phyloP scores from a whole-genome alignment of 2,329 filamentous ascomycete genomes.

The Paraconiothyrium brasiliense region DNA sequence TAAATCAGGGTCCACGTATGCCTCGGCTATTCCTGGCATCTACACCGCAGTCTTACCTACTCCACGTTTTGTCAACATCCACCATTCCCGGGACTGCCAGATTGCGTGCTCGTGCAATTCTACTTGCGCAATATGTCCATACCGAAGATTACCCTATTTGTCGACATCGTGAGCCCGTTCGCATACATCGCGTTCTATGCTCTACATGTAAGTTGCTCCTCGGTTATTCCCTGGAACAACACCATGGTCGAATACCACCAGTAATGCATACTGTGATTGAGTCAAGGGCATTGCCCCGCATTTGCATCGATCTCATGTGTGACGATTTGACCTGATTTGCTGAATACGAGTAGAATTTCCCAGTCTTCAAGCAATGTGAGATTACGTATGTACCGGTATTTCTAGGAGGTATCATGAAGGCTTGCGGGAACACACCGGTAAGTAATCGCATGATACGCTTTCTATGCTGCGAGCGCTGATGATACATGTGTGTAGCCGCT shows the following conservation, averaged over 20 bases:
- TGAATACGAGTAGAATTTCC: constrained; percentile 57
- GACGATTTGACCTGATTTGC: neutral
- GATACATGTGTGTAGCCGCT: neutral
- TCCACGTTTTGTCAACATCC: neutral
- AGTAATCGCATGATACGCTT: constrained; percentile 42
- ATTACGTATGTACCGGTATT: constrained; percentile 68
- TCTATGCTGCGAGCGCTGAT: constrained; percentile 61
- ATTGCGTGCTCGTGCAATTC: neutral
- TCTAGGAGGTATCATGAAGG: constrained; percentile 67
- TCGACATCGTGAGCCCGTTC: constrained; percentile 69
- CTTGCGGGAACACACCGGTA: constrained; percentile 63
- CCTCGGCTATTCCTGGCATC: constrained; percentile 2
- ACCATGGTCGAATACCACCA: neutral
- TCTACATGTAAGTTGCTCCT: constrained; percentile 55
- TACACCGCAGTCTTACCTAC: neutral
- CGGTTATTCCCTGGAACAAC: neutral
- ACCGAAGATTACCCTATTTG: constrained; percentile 64
- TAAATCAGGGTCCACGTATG: constrained; percentile 1
- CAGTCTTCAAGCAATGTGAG: constrained; percentile 64
- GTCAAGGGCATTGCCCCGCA: too few species aligned
- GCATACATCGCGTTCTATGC: constrained; percentile 68
- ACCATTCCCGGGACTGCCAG: neutral
- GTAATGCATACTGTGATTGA: too few species aligned
- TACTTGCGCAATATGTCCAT: constrained; percentile 51
- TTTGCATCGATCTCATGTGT: too few species aligned